Percentiles rank a stretch among this genome's conserved stretches.
phyloP scores from a whole-genome alignment of 176 grass and related monocot species.

The Raddia distichophylla region DNA sequence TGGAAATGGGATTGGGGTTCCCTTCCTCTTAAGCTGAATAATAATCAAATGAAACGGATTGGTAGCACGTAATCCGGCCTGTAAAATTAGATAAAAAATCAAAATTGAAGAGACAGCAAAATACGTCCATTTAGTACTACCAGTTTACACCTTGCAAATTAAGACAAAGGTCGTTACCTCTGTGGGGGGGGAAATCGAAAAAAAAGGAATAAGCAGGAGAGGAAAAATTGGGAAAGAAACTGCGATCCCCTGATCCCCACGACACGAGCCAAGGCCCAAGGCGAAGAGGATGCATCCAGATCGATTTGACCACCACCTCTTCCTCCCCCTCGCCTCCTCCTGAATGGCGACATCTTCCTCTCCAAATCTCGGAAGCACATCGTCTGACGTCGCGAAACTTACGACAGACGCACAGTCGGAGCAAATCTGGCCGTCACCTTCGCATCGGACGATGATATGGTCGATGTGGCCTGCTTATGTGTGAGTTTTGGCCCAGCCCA shows the following conservation, averaged over 20 bases:
- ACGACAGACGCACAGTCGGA: no score
- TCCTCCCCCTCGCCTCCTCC: slow-evolving; percentile 29
- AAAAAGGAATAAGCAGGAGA: slow-evolving; percentile 36
- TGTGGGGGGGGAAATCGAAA: neutral
- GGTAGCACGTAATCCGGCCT: neutral
- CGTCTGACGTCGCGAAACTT: no score
- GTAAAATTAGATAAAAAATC: neutral
- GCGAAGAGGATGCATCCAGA: slow-evolving; percentile 29
- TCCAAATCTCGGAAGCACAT: no score
- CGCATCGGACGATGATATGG: no score
- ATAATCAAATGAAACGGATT: neutral
- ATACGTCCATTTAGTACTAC: no score
- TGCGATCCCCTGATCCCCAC: no score
- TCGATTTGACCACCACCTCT: slow-evolving; percentile 49
- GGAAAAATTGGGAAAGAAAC: no score
- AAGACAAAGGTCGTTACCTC: neutral
- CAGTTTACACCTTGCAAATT: neutral
- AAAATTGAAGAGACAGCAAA: neutral
- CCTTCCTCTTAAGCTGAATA: slow-evolving; percentile 9
- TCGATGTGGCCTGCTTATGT: no score
- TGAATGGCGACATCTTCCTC: slow-evolving; percentile 56
- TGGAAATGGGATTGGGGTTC: slow-evolving; percentile 11
- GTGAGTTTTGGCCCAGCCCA: no score
- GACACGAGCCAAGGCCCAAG: neutral
- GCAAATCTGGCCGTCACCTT: no score